These are phyloP conservation scores for Apiosordaria backusii DNA, from an alignment of 495 filamentous ascomycete species.

Conservation along the genomic window DNA sequence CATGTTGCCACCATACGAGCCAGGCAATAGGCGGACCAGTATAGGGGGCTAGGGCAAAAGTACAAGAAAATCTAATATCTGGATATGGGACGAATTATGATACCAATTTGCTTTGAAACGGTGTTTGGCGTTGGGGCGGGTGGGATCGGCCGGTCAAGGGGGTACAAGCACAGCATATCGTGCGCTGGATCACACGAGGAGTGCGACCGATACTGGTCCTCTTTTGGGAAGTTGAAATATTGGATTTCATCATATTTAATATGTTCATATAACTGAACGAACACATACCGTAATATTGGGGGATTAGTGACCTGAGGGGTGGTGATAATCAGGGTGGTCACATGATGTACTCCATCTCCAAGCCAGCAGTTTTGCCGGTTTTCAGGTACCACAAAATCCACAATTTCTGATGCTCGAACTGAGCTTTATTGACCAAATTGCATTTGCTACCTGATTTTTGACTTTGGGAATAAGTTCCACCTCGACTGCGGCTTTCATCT, in stretches of 20 bases:
- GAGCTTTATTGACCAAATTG: neutral
- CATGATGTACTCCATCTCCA: conserved; percentile 1
- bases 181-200: neutral
- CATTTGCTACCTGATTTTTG: neutral
- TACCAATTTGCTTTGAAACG: neutral
- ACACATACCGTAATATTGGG: neutral
- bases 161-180: neutral
- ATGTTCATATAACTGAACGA: neutral
- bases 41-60: conserved; percentile 30
- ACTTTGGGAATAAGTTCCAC: conserved; percentile 7
- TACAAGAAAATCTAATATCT: neutral
- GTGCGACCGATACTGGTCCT: neutral
- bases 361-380: neutral
- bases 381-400: neutral
- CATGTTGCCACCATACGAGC: conserved; percentile 22
- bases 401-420: neutral
- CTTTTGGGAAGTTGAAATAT: neutral
- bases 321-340: neutral
- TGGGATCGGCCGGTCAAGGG: conserved; percentile 37
- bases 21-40: conserved; percentile 27
- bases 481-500: neutral
- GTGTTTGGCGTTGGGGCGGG: conserved; percentile 1
- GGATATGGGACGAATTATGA: neutral
- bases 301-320: neutral
- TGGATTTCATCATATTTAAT: neutral